Conservation (phyloP, 352 stramenopile species). For the Pythium phragmitis region DNA sequence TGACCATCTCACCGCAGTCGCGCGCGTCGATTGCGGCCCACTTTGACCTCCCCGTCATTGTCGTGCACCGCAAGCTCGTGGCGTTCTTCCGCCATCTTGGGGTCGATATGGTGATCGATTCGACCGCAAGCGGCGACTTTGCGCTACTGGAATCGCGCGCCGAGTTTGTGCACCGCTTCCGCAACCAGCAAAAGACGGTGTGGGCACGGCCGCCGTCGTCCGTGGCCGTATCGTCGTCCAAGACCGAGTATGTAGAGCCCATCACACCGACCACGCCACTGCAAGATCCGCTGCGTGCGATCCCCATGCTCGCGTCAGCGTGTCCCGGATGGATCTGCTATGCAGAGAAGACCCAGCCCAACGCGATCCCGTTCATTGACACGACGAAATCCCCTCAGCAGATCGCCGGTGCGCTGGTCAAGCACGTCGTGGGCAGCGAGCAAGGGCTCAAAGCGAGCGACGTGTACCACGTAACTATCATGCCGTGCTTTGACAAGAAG, state of each 20-base stretch:
- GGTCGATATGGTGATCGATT: conserved; percentile 91
- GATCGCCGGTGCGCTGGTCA: conserved; percentile 88
- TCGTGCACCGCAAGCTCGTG: conserved; percentile 76
- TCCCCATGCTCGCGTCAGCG: conserved; percentile 94
- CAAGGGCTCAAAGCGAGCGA: conserved; percentile 47
- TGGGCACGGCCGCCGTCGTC: conserved; percentile 70
- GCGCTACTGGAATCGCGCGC: conserved; percentile 91
- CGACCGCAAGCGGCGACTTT: conserved; percentile 89
- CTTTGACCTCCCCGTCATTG: conserved; percentile 63
- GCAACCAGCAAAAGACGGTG: conserved; percentile 72
- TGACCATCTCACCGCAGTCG: conserved; percentile 89
- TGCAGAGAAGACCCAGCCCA: conserved; percentile 96
- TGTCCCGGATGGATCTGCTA: conserved; percentile 98
- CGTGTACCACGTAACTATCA: conserved; percentile 95
- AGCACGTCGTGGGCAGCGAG: conserved; percentile 70
- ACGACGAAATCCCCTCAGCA: conserved; percentile 95
- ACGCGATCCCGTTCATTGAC: conserved; percentile 94
- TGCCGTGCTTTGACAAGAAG: conserved; percentile 99
- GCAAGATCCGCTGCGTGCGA: conserved; percentile 58
- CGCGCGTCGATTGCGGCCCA: conserved; percentile 83
- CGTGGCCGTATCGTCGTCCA: conserved; percentile 57
- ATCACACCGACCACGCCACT: conserved; percentile 47
- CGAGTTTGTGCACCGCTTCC: conserved; percentile 87
- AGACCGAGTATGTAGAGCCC: conserved; percentile 70
- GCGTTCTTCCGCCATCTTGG: conserved; percentile 77